phyloP scores from a whole-genome alignment of 2,329 filamentous ascomycete genomes.

The Aureobasidium sp. region DNA sequence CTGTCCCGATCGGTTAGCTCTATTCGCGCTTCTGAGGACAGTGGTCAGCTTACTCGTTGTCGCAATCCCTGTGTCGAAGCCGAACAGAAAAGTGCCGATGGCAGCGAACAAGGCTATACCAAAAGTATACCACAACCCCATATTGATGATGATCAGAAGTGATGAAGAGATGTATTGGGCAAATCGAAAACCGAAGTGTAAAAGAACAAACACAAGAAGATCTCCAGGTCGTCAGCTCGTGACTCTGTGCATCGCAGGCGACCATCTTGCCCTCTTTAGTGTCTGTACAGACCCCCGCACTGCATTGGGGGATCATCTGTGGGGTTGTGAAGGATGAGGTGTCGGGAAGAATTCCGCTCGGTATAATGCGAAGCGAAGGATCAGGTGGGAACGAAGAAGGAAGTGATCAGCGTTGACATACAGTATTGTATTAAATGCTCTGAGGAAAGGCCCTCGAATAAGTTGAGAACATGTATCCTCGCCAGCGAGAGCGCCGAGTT shows the following conservation, averaged over 20 bases:
- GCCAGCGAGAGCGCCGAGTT: neutral
- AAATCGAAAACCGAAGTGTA: neutral
- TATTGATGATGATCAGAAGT: constrained; percentile 20
- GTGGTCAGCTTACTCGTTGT: constrained; percentile 39
- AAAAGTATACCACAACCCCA: constrained; percentile 41
- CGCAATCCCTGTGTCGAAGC: constrained; percentile 54
- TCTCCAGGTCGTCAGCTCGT: neutral
- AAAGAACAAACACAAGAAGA: neutral
- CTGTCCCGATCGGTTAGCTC: neutral
- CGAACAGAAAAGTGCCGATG: constrained; percentile 54
- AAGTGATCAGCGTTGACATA: neutral
- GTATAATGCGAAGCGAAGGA: neutral
- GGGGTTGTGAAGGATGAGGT: neutral
- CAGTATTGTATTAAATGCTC: neutral
- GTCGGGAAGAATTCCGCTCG: constrained; percentile 13
- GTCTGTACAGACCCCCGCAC: neutral
- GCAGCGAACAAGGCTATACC: constrained; percentile 51
- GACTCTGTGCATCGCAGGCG: neutral
- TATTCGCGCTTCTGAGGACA: too few relatives aligned
- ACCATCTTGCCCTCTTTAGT: neutral
- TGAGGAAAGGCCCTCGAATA: neutral
- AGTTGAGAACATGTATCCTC: neutral
- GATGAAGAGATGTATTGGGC: too few relatives aligned
- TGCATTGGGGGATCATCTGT: neutral
- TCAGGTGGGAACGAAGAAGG: neutral